Evolutionary conservation across 495 filamentous ascomycete species (phyloP).

Genomic region (Neurospora sp.): DNA sequence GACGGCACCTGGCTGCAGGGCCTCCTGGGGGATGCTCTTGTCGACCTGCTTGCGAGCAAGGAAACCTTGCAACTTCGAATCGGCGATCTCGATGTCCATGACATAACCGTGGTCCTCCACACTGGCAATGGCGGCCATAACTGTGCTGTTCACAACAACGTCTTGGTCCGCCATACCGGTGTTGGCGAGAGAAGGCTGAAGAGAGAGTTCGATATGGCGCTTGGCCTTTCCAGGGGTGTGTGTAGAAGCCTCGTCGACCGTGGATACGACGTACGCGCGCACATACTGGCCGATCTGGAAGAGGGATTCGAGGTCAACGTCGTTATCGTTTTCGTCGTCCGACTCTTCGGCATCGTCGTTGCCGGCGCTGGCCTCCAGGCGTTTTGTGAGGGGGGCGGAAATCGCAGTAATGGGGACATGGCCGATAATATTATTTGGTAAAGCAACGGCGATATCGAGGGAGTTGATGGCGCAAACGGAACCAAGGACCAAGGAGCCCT

Average conservation of each 20-base stretch:
- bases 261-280: conserved; percentile 73
- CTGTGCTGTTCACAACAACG: conserved; percentile 56
- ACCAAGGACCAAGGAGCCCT: conserved; percentile 78
- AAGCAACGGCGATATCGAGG: conserved; percentile 64
- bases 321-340: conserved; percentile 38
- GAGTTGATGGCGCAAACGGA: conserved; percentile 73
- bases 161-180: conserved; percentile 57
- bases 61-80: conserved; percentile 63
- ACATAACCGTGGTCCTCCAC: conserved; percentile 92
- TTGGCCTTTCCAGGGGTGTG: conserved; percentile 49
- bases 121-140: conserved; percentile 82
- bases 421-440: conserved; percentile 88
- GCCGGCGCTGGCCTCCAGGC: conserved; percentile 51
- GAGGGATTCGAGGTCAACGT: conserved; percentile 57
- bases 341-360: conserved; percentile 45
- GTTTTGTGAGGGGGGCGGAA: conserved; percentile 49
- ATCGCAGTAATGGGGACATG: conserved; percentile 86
- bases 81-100: conserved; percentile 78
- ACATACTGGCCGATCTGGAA: conserved; percentile 85
- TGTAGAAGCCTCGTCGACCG: conserved; percentile 42
- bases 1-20: conserved; percentile 55
- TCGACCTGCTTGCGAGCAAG: conserved; percentile 80
- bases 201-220: conserved; percentile 72
- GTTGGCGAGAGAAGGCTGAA: conserved; percentile 69
- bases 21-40: conserved; percentile 53